Percentiles rank a stretch among this genome's conserved stretches.
Evolutionary conservation across 1,139 yeast species (phyloP).

Genomic region (Petasospora fabianii): DNA sequence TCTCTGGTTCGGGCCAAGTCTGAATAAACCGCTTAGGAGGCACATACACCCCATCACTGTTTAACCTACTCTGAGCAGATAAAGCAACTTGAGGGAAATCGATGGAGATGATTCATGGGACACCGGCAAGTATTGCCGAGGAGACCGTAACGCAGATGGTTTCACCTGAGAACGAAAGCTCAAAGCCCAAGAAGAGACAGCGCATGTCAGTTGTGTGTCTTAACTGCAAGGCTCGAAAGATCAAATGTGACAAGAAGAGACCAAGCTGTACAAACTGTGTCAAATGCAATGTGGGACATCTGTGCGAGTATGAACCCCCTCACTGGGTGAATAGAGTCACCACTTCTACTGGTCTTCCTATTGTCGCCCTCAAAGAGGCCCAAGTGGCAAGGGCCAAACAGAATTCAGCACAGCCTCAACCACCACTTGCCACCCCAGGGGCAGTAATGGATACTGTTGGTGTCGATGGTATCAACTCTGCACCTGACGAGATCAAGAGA

Average conservation of each 20-base stretch:
- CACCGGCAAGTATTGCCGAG: too few species aligned
- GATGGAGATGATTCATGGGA: too few species aligned
- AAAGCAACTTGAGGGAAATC: too few species aligned
- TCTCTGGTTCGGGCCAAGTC: too few species aligned
- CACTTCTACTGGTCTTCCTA: slow-evolving; percentile 8
- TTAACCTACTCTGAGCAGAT: background rate
- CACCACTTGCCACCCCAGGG: background rate
- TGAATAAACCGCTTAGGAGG: too few species aligned
- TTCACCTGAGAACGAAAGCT: background rate
- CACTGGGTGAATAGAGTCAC: slow-evolving; percentile 25
- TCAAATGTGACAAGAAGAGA: slow-evolving; percentile 26
- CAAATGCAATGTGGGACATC: slow-evolving; percentile 26
- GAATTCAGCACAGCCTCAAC: too few species aligned
- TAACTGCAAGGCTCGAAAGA: slow-evolving; percentile 27
- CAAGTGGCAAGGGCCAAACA: slow-evolving; percentile 4
- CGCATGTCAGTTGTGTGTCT: slow-evolving; percentile 28
- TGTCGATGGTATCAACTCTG: background rate
- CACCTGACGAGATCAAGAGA: slow-evolving; percentile 12
- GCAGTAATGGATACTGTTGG: background rate
- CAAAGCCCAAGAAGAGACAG: slow-evolving; percentile 24
- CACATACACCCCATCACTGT: too few species aligned
- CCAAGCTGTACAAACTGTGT: slow-evolving; percentile 26
- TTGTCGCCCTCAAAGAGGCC: slow-evolving; percentile 6
- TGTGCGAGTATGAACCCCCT: slow-evolving; percentile 27
- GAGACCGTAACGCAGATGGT: background rate